Conservation (phyloP, 2,329 filamentous ascomycete species). For the Diaporthe humulicola region DNA sequence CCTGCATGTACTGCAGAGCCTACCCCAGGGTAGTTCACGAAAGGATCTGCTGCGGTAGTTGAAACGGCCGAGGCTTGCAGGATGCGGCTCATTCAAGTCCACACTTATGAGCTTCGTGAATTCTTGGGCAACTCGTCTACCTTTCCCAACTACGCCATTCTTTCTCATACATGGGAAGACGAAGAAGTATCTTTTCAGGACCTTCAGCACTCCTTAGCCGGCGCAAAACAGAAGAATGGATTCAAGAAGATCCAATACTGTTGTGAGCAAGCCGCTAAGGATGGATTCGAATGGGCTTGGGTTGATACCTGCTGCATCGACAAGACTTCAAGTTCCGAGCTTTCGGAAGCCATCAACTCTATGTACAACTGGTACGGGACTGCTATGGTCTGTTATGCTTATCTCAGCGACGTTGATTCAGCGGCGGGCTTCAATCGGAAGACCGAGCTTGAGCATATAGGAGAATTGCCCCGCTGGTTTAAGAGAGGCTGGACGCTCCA, state of each 20-base stretch:
- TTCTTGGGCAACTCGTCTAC: background rate
- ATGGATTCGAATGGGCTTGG: slow-evolving; percentile 17
- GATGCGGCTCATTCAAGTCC: slow-evolving; percentile 20
- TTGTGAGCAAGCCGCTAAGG: background rate
- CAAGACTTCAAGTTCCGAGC: slow-evolving; percentile 1
- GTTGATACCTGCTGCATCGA: slow-evolving; percentile 33
- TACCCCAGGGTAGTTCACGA: too few species aligned
- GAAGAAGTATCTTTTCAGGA: background rate
- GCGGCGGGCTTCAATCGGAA: slow-evolving; percentile 25
- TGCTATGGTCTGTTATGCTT: slow-evolving; percentile 9
- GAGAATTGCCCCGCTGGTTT: slow-evolving; percentile 35
- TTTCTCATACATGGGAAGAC: slow-evolving; percentile 7
- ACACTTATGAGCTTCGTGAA: background rate
- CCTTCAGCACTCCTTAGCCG: background rate
- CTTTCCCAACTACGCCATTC: background rate
- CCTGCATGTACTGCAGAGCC: too few species aligned
- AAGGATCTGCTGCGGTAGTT: too few species aligned
- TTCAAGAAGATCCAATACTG: slow-evolving; percentile 8
- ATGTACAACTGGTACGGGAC: slow-evolving; percentile 21
- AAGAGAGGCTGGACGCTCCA: slow-evolving; percentile 41
- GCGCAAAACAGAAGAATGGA: background rate
- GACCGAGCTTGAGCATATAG: too few species aligned
- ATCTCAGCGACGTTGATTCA: slow-evolving; percentile 19
- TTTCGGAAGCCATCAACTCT: slow-evolving; percentile 20
- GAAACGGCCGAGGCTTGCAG: too few species aligned